Evolutionary conservation across 495 filamentous ascomycete species (phyloP).

Genomic region (Hypoxylon cercidicola): DNA sequence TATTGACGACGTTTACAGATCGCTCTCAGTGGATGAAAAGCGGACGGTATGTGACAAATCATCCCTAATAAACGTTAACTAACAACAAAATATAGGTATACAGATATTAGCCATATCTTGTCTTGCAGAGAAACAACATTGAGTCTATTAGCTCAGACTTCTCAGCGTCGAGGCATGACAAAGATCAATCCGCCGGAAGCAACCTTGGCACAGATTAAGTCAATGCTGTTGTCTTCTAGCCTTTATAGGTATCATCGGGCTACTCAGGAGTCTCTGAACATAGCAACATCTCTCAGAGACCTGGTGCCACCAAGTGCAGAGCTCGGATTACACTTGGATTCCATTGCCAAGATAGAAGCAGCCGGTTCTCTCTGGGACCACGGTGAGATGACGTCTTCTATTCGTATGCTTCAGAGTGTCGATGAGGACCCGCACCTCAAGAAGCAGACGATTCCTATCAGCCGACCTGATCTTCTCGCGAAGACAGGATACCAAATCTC

Average conservation of each 20-base stretch:
- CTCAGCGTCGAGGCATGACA: slow-evolving; percentile 67
- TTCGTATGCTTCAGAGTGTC: slow-evolving; percentile 83
- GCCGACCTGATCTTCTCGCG: slow-evolving; percentile 82
- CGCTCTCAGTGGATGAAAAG: slow-evolving; percentile 82
- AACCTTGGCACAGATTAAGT: slow-evolving; percentile 76
- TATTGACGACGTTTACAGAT: slow-evolving; percentile 68
- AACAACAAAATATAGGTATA: slow-evolving; percentile 64
- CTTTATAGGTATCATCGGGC: slow-evolving; percentile 81
- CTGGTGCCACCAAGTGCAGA: slow-evolving; percentile 73
- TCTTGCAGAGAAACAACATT: slow-evolving; percentile 84
- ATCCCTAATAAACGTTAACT: slow-evolving; percentile 25
- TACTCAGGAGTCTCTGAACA: slow-evolving; percentile 84
- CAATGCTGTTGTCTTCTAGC: slow-evolving; percentile 75
- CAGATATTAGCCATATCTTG: slow-evolving; percentile 82
- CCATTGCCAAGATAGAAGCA: slow-evolving; percentile 77
- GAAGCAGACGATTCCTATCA: slow-evolving; percentile 77
- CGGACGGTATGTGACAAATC: slow-evolving; percentile 66
- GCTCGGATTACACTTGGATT: slow-evolving; percentile 78
- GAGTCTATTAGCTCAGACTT: slow-evolving; percentile 77
- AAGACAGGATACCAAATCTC: slow-evolving; percentile 89
- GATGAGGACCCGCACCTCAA: slow-evolving; percentile 69
- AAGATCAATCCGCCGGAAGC: slow-evolving; percentile 68
- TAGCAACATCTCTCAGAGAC: slow-evolving; percentile 80
- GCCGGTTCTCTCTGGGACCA: slow-evolving; percentile 95
- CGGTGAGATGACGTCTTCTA: slow-evolving; percentile 90